Percentiles rank a stretch among this genome's conserved stretches.
Conservation (phyloP, 2,329 filamentous ascomycete genomes). For the Aspergillus udagawae region DNA sequence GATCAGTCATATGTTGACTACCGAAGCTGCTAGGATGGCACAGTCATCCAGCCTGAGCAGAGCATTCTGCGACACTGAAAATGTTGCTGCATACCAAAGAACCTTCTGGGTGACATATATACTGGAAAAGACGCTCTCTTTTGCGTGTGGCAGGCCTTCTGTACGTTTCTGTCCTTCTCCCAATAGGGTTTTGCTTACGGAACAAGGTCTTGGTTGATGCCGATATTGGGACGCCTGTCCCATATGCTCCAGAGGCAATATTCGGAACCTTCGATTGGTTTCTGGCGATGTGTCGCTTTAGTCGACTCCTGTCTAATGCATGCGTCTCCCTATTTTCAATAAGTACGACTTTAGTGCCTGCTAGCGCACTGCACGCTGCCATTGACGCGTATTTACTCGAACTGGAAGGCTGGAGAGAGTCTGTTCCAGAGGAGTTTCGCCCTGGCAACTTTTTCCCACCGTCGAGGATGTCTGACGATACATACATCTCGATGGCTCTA, state of each 20-base stretch:
- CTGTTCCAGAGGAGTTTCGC: conserved; percentile 27
- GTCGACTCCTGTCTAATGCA: conserved; percentile 29
- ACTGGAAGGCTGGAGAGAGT: conserved; percentile 30
- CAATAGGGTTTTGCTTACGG: not conserved
- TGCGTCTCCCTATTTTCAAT: conserved; percentile 35
- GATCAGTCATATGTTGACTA: conserved; percentile 29
- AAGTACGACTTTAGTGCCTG: conserved; percentile 23
- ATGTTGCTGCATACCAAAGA: conserved; percentile 16
- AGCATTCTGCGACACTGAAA: conserved; percentile 7
- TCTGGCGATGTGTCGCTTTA: conserved; percentile 25
- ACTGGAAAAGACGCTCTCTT: conserved; percentile 35
- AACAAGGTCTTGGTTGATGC: conserved; percentile 33
- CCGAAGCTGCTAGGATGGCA: conserved; percentile 35
- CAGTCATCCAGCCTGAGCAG: conserved; percentile 29
- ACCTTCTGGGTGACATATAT: conserved; percentile 42
- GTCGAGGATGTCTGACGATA: not conserved
- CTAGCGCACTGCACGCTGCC: conserved; percentile 7
- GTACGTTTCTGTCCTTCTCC: conserved; percentile 17
- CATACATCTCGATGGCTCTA: conserved; percentile 17
- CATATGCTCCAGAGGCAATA: conserved; percentile 27
- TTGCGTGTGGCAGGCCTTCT: conserved; percentile 29
- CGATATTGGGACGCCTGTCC: conserved; percentile 37
- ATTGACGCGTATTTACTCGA: conserved; percentile 22
- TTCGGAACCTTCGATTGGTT: conserved; percentile 37
- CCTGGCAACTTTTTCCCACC: conserved; percentile 22